Evolutionary conservation across 179 eudicot genomes (phyloP).

Genomic region (Silene coronaria): DNA sequence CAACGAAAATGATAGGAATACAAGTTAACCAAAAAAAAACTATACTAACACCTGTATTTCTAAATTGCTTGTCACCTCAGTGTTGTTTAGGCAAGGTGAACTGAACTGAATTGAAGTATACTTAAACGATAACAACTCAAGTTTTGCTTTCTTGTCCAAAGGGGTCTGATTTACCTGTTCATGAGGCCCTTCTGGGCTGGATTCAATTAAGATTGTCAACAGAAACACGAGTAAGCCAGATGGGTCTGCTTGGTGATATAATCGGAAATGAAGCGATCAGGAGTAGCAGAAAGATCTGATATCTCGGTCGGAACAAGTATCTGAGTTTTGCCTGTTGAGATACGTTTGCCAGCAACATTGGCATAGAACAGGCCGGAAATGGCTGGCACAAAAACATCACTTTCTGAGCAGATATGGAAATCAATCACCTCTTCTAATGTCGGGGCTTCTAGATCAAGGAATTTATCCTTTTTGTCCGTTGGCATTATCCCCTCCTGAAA

Average conservation of each 20-base stretch:
- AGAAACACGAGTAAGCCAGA: constrained; percentile 86
- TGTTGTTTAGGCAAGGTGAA: constrained; percentile 17
- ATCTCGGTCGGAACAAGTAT: constrained; percentile 70
- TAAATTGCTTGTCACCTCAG: constrained; percentile 19
- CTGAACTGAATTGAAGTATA: constrained; percentile 24
- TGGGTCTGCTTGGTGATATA: constrained; percentile 83
- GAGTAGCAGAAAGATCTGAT: constrained; percentile 44
- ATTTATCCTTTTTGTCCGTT: constrained; percentile 66
- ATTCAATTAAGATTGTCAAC: constrained; percentile 35
- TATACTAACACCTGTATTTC: constrained; percentile 32
- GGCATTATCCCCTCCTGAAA: constrained; percentile 85
- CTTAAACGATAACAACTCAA: constrained; percentile 23
- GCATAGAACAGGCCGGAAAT: constrained; percentile 83
- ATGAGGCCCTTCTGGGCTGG: neutral
- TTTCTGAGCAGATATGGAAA: constrained; percentile 67
- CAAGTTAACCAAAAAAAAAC: constrained; percentile 19
- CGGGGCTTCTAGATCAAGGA: constrained; percentile 50
- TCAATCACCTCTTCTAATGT: constrained; percentile 77
- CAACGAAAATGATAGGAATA: constrained; percentile 22
- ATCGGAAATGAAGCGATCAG: constrained; percentile 52
- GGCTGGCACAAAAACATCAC: constrained; percentile 81
- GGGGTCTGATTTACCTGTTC: constrained; percentile 22
- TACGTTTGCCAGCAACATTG: constrained; percentile 81
- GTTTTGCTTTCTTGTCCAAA: constrained; percentile 17
- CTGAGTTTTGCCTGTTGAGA: constrained; percentile 69